Evolutionary conservation across 2,329 filamentous ascomycete species (phyloP), one percentile per base, ranked within the genome.

Genomic region (Neocatenulostroma microsporum): DNA sequence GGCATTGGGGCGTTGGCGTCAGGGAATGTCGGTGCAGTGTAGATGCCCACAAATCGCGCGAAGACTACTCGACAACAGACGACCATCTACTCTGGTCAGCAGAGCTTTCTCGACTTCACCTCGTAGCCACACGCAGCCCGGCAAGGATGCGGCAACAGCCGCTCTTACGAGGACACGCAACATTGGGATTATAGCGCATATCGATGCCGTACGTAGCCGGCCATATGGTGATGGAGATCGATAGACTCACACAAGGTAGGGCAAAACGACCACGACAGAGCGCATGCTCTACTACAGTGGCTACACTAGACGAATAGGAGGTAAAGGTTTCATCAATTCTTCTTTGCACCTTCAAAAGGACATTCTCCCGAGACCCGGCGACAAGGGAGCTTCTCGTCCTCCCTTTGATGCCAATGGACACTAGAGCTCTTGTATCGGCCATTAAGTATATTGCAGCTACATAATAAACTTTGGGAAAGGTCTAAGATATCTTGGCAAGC

Each of bases 261-360:
- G 91, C 7, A 98, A 98, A 70, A 98, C 91, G 1, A 96, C 91
- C 0, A 98, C 91, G 0, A 96, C 91, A 3, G 91, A 98, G 76
- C 87, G 91, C 40, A 96, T 96, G 89, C 82, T 98, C 55, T 96
- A 87, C 58, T 94, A 95, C 56, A 93, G 86, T 58, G 89, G 91
- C 32, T 80, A 88, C 44, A 94, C 88, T 8, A 74, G 84, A 47
- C 74, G 88, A 60, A 78, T 95, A 55, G 91, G 91, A 66, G 71
- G 73, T 75, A 67, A 46, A 52, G 18, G 38, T 18, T 5, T 20
- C 11, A 14, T n/a, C 20, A 5, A 4, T 4, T 30, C 5, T 34
- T 20, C 21, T 9, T 10, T 27, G 14, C 5, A 4, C 32, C 24
- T n/a, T 24, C 23, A 8, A 8, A 24, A 9, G 23, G n/a, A 24